These are phyloP conservation scores for Phytopythium montanum DNA, from an alignment of 352 stramenopile species.

Conservation along the genomic window DNA sequence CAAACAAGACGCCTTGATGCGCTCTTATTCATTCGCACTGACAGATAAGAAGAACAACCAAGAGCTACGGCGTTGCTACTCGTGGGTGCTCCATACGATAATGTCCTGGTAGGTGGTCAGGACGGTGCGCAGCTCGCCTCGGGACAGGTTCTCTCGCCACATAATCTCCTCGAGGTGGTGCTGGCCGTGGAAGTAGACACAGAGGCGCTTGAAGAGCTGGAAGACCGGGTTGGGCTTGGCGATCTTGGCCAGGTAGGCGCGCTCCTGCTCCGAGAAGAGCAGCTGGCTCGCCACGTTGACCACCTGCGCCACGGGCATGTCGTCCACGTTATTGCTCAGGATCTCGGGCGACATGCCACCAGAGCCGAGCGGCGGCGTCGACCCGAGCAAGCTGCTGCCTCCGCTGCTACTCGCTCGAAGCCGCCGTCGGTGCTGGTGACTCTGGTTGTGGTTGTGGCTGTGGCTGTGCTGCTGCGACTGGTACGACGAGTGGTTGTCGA, in stretches of 20 bases:
- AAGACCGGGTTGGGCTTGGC: conserved; percentile 78
- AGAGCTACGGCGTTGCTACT: conserved; percentile 32
- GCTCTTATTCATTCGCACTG: too few relatives aligned
- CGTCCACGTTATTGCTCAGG: neutral
- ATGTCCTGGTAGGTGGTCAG: conserved; percentile 86
- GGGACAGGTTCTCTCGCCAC: conserved; percentile 83
- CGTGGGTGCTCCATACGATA: conserved; percentile 76
- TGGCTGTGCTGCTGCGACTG: conserved; percentile 7
- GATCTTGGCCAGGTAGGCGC: conserved; percentile 76
- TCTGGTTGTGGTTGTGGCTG: too few relatives aligned
- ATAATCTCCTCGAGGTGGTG: conserved; percentile 89
- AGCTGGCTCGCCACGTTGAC: conserved; percentile 38
- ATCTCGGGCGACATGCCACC: conserved; percentile 2
- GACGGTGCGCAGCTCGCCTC: conserved; percentile 74
- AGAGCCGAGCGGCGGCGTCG: conserved; percentile 13
- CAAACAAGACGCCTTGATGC: neutral
- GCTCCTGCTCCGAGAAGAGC: conserved; percentile 59
- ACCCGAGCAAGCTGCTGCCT: conserved; percentile 18
- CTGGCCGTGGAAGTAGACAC: conserved; percentile 84
- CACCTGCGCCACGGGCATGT: conserved; percentile 24
- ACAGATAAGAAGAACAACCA: too few relatives aligned
- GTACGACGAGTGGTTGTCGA: conserved; percentile 23
- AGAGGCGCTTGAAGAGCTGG: conserved; percentile 76
- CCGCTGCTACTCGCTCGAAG: conserved; percentile 22
- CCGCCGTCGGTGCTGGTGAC: conserved; percentile 14